phyloP scores from a whole-genome alignment of 441 rosid genomes.

The Pelargonium myrrhifolium region DNA sequence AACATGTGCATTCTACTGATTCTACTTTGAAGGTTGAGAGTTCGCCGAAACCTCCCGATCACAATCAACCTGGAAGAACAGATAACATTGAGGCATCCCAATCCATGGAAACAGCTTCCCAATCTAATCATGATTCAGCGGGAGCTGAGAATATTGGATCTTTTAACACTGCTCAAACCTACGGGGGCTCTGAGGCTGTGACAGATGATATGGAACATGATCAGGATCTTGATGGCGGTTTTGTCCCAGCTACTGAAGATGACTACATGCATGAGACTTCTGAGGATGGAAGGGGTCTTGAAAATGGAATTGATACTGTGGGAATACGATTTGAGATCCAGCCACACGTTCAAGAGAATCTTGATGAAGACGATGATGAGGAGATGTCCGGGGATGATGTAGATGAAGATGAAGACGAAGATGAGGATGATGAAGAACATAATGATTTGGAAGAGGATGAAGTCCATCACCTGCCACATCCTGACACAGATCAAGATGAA shows the following conservation, averaged over 20 bases:
- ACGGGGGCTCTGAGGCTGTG: slow-evolving; percentile 74
- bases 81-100: slow-evolving; percentile 49
- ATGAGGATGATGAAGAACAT: slow-evolving; percentile 77
- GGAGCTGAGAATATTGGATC: slow-evolving; percentile 50
- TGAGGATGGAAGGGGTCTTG: slow-evolving; percentile 67
- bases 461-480: slow-evolving; percentile 84
- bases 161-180: slow-evolving; percentile 44
- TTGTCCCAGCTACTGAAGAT: slow-evolving; percentile 62
- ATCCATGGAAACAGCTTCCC: slow-evolving; percentile 50
- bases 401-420: slow-evolving; percentile 69
- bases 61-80: slow-evolving; percentile 47
- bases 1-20: slow-evolving; percentile 69
- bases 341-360: slow-evolving; percentile 70
- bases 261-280: slow-evolving; percentile 89
- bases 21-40: slow-evolving; percentile 58
- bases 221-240: slow-evolving; percentile 81
- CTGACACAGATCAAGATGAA: slow-evolving; percentile 94
- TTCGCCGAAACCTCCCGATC: slow-evolving; percentile 47
- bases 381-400: slow-evolving; percentile 89
- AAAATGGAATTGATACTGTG: slow-evolving; percentile 63
- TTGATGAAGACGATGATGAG: slow-evolving; percentile 87
- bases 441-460: slow-evolving; percentile 82
- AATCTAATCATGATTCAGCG: slow-evolving; percentile 50
- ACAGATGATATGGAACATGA: slow-evolving; percentile 98
- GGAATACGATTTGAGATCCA: slow-evolving; percentile 79